Base-by-base conservation (phyloP, 108 stramenopile genomes). In the Pseudonitzschia delicatissima region DNA sequence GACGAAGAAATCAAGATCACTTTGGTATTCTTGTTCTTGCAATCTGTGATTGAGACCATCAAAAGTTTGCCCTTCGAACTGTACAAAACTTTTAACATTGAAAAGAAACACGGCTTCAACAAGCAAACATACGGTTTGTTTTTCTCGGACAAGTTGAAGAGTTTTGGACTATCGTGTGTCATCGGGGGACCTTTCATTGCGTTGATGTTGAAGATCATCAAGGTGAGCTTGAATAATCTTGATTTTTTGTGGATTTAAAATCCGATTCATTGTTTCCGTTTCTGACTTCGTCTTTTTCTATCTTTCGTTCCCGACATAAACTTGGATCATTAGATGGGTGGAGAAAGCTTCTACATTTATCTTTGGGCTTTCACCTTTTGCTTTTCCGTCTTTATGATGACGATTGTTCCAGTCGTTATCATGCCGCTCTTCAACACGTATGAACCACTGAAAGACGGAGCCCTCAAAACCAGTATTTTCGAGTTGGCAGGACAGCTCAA, bases 401-500 rank as follows among this genome's bases (percentile, higher is more conserved):
- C 96, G 1, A 74, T 98, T 59, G 87, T 86, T 25, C 99, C 99
- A 0, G 91, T 88, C 28, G 49, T 97, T 52, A 98, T 99, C 74
- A 95, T 96, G 94, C 99, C 99, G 0, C 63, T 98, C 44, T 99
- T 99, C 70, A 99, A 99, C 83, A 97, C 93, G 83, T 99, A 96
- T 74, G 92, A 96, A 49, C 91, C 94, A 26, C 76, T 99, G 23
- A 80, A 85, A 45, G 96, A 96, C 40, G 96, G 97, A 9, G 67
- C 68, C 18, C 78, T 98, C 55, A 96, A 96, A 66, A 71, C 74
- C 0, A 71, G 68, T 18, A 99, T 99, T 72, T 97, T 96, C 62
- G 82, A 77, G 18, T 68, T 99, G 58, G 99, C 99, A 1, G 82
- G 73, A 7, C 53, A 64, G 17, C 88, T 98, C 61, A 68, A 87